Conservation (phyloP, 352 stramenopile species). For the Detonula confervacea region DNA sequence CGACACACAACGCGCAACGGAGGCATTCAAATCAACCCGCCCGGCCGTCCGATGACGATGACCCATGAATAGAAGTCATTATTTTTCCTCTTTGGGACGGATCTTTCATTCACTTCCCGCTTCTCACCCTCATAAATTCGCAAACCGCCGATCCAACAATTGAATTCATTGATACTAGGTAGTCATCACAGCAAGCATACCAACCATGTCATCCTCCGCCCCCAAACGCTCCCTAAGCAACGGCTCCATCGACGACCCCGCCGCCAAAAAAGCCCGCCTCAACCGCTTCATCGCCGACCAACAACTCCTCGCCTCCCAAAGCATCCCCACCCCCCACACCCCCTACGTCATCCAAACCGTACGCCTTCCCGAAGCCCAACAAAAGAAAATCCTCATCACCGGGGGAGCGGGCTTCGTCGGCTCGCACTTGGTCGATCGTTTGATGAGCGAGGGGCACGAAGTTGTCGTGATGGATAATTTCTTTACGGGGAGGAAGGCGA, state of each 20-base stretch:
- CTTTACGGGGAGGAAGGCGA: constrained; percentile 87
- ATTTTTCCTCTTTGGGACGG: too few relatives aligned
- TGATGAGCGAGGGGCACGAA: constrained; percentile 93
- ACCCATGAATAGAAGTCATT: too few relatives aligned
- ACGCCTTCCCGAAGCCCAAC: constrained; percentile 38
- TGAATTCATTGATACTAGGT: too few relatives aligned
- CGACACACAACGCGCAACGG: too few relatives aligned
- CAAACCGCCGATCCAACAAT: too few relatives aligned
- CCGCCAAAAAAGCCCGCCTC: constrained; percentile 19
- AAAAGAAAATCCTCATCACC: constrained; percentile 59
- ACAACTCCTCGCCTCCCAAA: constrained; percentile 60
- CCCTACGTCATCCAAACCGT: constrained; percentile 54
- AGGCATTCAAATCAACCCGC: too few relatives aligned
- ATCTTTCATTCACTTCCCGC: too few relatives aligned
- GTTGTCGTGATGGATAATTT: constrained; percentile 95
- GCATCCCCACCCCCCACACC: constrained; percentile 55
- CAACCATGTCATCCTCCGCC: neutral
- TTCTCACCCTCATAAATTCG: neutral
- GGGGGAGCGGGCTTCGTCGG: constrained; percentile 68
- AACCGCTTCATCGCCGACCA: constrained; percentile 47
- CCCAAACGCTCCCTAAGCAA: neutral
- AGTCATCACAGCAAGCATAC: neutral
- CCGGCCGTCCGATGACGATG: too few relatives aligned
- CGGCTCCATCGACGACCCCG: constrained; percentile 4
- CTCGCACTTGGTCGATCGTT: constrained; percentile 64